These are phyloP conservation scores for Backusella circina DNA, from an alignment of 192 early-diverging fungal genomes.

Conservation along the genomic window DNA sequence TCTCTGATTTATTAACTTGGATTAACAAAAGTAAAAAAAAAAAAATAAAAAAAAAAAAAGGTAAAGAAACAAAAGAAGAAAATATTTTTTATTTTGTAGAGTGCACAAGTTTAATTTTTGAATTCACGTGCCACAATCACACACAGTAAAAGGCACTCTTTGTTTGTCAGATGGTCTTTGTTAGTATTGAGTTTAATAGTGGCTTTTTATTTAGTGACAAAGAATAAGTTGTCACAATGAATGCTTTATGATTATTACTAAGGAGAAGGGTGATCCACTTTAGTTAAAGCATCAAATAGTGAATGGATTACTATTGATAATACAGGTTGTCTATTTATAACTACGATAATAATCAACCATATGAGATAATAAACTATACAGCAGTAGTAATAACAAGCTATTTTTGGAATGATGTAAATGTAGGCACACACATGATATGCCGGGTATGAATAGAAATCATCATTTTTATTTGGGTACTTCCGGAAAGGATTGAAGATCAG, in stretches of 20 bases:
- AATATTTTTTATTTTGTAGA: not conserved
- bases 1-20: not conserved
- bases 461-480: not conserved
- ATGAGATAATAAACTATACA: too few relatives aligned
- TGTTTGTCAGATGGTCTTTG: not conserved
- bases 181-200: not conserved
- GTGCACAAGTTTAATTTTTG: not conserved
- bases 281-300: too few relatives aligned
- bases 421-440: not conserved
- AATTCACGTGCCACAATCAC: not conserved
- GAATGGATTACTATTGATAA: too few relatives aligned
- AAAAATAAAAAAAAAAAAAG: not conserved
- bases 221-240: not conserved
- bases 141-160: not conserved
- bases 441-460: not conserved
- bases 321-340: too few relatives aligned
- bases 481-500: slow-evolving; percentile 20
- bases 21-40: slow-evolving; percentile 2
- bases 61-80: not conserved
- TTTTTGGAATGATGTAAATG: not conserved
- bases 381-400: not conserved
- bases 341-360: too few relatives aligned
- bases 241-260: too few relatives aligned
- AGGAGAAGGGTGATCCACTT: too few relatives aligned
- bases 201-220: not conserved